phyloP scores from a whole-genome alignment of 164 flowering plant genomes.

The Kalanchoe fedtschenkoi region DNA sequence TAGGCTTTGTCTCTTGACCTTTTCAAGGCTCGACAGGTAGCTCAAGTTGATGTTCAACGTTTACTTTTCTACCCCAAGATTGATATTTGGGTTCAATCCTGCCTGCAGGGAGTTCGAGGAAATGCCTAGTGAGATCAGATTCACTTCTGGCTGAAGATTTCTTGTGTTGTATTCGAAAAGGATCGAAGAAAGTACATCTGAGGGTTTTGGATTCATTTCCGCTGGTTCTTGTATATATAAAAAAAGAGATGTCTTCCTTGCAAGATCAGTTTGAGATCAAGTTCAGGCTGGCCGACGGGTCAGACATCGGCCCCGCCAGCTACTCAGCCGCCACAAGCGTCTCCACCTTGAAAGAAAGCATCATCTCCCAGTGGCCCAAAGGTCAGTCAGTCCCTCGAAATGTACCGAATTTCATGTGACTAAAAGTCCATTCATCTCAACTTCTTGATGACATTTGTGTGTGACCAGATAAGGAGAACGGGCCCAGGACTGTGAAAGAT shows the following conservation, averaged over 20 bases:
- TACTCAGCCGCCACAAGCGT: slow-evolving; percentile 3
- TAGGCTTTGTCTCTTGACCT: neutral
- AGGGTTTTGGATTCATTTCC: too few relatives aligned
- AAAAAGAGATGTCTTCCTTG: slow-evolving; percentile 2
- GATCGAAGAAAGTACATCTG: neutral
- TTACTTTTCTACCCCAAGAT: neutral
- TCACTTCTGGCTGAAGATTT: neutral
- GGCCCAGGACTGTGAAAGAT: slow-evolving; percentile 31
- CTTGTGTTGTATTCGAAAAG: neutral
- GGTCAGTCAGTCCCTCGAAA: neutral
- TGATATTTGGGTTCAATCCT: neutral
- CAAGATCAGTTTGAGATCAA: slow-evolving; percentile 8
- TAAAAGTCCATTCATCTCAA: neutral
- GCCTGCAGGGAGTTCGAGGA: neutral
- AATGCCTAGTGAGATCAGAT: neutral
- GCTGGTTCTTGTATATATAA: too few relatives aligned
- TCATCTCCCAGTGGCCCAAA: slow-evolving; percentile 5
- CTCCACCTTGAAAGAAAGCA: slow-evolving; percentile 6
- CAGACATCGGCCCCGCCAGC: slow-evolving; percentile 1
- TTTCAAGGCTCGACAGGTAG: neutral
- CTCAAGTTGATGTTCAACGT: neutral
- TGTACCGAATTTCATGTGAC: neutral
- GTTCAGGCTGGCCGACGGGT: slow-evolving; percentile 4
- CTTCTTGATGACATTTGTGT: neutral
- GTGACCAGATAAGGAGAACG: slow-evolving; percentile 17